These are phyloP conservation scores for Lodderomyces beijingensis DNA, from an alignment of 1,139 yeast species.

Conservation along the genomic window DNA sequence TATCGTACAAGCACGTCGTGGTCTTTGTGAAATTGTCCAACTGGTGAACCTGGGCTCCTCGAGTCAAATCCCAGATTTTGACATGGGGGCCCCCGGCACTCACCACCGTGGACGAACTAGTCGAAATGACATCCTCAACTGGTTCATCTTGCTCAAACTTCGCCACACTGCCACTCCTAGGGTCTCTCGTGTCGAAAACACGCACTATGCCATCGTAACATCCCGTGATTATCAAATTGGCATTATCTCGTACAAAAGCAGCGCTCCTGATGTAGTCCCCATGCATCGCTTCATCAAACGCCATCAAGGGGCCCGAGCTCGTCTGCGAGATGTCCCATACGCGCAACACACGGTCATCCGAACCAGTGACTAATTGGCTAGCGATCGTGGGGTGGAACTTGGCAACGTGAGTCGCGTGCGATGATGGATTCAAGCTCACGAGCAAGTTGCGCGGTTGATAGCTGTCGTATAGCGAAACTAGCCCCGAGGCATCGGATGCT, in stretches of 20 bases:
- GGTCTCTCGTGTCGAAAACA: slow-evolving; percentile 78
- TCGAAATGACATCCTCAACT: slow-evolving; percentile 80
- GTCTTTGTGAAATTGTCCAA: slow-evolving; percentile 86
- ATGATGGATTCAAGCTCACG: slow-evolving; percentile 74
- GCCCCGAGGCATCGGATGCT: slow-evolving; percentile 87
- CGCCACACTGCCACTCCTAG: slow-evolving; percentile 20
- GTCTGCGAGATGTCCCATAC: slow-evolving; percentile 86
- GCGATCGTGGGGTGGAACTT: slow-evolving; percentile 76
- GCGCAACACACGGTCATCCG: slow-evolving; percentile 85
- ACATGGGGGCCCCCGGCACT: slow-evolving; percentile 86
- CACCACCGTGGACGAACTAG: slow-evolving; percentile 74
- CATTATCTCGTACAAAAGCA: slow-evolving; percentile 67
- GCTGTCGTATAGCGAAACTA: slow-evolving; percentile 80
- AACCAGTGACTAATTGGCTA: slow-evolving; percentile 76
- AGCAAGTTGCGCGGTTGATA: slow-evolving; percentile 72
- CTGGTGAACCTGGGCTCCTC: slow-evolving; percentile 61
- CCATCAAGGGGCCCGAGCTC: slow-evolving; percentile 55
- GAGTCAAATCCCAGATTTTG: slow-evolving; percentile 87
- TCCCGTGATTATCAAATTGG: slow-evolving; percentile 82
- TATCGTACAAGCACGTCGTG: slow-evolving; percentile 75
- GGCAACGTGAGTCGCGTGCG: slow-evolving; percentile 92
- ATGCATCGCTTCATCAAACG: slow-evolving; percentile 63
- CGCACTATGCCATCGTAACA: slow-evolving; percentile 88
- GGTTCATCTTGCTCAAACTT: slow-evolving; percentile 49
- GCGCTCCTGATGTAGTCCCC: slow-evolving; percentile 87